phyloP scores from a whole-genome alignment of 192 early-diverging fungal species.

The Podila clonocystis region DNA sequence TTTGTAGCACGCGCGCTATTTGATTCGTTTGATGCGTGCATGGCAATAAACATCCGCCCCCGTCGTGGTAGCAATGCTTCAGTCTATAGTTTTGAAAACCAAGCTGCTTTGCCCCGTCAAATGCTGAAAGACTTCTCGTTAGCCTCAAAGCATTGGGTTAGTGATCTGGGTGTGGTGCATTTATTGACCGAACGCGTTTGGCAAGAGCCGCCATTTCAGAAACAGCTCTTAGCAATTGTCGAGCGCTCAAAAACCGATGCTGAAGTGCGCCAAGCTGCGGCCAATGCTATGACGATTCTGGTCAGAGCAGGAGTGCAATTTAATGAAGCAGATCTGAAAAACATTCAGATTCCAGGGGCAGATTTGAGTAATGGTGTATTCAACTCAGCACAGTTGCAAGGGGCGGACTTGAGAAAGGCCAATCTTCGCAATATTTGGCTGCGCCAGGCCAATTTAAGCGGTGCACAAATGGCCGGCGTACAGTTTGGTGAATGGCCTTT shows the following conservation, averaged over 20 bases:
- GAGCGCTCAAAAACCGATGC: background rate
- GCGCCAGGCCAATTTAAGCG: background rate
- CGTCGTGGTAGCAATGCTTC: too few species aligned
- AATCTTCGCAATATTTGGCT: background rate
- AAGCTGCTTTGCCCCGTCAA: too few species aligned
- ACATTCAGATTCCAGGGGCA: constrained; percentile 3
- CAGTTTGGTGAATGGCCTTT: background rate
- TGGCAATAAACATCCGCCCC: too few species aligned
- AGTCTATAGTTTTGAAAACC: too few species aligned
- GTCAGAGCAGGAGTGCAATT: constrained; percentile 5
- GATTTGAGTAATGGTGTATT: background rate
- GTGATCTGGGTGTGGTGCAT: too few species aligned
- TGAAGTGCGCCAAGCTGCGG: background rate
- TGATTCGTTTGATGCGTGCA: too few species aligned
- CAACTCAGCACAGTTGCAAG: constrained; percentile 2
- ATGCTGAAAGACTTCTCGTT: too few species aligned
- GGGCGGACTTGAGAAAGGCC: background rate
- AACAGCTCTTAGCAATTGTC: background rate
- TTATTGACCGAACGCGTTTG: background rate
- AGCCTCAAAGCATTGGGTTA: too few species aligned
- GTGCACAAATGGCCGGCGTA: background rate
- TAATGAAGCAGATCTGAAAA: background rate
- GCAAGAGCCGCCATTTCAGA: background rate
- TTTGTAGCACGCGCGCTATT: background rate
- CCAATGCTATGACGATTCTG: constrained; percentile 15